These are phyloP conservation scores for Vanrija humicola DNA, from an alignment of 1,284 basidiomycete species.

Conservation along the genomic window DNA sequence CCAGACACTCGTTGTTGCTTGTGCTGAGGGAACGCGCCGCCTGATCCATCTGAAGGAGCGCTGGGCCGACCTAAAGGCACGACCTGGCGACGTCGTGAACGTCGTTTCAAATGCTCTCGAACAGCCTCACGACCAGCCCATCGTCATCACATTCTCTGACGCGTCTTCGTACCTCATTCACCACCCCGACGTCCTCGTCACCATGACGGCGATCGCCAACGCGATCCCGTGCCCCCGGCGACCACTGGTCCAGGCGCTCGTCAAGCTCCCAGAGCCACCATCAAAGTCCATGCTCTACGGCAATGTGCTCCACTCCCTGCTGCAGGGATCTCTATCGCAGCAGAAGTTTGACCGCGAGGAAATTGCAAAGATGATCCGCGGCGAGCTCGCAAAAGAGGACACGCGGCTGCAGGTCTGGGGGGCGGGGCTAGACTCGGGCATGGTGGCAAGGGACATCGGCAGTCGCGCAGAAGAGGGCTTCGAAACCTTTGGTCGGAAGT, in stretches of 20 bases:
- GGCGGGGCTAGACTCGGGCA: conserved; percentile 41
- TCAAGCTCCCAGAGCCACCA: conserved; percentile 53
- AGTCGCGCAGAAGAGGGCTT: conserved; percentile 38
- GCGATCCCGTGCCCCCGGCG: conserved; percentile 75
- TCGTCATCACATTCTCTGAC: conserved; percentile 39
- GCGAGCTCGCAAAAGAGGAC: conserved; percentile 36
- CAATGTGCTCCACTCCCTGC: conserved; percentile 81
- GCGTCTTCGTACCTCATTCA: conserved; percentile 58
- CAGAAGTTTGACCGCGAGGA: conserved; percentile 32
- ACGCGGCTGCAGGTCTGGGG: conserved; percentile 45
- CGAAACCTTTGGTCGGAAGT: conserved; percentile 40
- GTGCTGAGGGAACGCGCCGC: conserved; percentile 13
- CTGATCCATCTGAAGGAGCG: conserved; percentile 43
- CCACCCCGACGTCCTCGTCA: conserved; percentile 84
- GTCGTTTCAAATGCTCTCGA: conserved; percentile 54
- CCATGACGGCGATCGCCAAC: conserved; percentile 78
- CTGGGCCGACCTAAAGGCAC: conserved; percentile 37
- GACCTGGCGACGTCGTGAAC: conserved; percentile 65
- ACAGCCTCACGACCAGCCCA: conserved; percentile 11
- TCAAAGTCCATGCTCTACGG: conserved; percentile 68
- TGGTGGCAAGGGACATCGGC: conserved; percentile 42
- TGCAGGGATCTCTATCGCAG: conserved; percentile 66
- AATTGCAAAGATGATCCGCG: conserved; percentile 31
- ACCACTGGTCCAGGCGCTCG: conserved; percentile 67
- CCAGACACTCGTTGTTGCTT: conserved; percentile 30